These are phyloP conservation scores for Guadua angustifolia DNA, from an alignment of 176 grass and related monocot genomes.

Conservation along the genomic window DNA sequence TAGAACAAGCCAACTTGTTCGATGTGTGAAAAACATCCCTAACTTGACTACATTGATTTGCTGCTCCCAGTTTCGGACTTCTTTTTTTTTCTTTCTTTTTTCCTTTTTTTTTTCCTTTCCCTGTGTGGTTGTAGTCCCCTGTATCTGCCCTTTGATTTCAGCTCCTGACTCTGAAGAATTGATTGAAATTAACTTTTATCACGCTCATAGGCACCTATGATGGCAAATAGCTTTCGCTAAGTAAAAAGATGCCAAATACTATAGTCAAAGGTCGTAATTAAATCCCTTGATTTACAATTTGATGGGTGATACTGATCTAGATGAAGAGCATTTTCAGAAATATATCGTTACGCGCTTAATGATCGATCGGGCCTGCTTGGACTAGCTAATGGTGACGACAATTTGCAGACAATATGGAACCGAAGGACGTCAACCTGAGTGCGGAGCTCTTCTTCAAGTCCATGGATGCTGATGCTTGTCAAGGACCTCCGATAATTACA, in stretches of 20 bases:
- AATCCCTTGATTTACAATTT: too few species aligned
- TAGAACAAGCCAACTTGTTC: background rate
- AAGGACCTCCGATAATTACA: conserved; percentile 50
- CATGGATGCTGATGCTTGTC: background rate
- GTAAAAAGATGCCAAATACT: background rate
- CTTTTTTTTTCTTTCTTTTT: background rate
- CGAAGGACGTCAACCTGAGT: conserved; percentile 59
- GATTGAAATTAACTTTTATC: background rate
- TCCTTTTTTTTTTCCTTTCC: background rate
- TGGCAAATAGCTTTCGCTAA: too few species aligned
- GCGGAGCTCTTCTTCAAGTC: conserved; percentile 47
- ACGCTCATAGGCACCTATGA: too few species aligned
- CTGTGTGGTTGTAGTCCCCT: background rate
- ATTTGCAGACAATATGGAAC: conserved; percentile 60
- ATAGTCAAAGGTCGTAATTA: background rate
- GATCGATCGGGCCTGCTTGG: background rate
- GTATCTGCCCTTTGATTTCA: background rate
- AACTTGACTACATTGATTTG: background rate
- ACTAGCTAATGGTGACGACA: background rate
- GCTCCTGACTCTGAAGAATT: background rate
- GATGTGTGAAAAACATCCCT: background rate
- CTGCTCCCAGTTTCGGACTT: background rate
- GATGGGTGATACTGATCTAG: too few species aligned
- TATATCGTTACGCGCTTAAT: background rate
- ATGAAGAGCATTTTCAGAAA: too few species aligned